A percentile compares a stretch with the other conserved stretches of the same genome.
Conservation (phyloP, 2,329 filamentous ascomycete species). For the Trichoderma lentiforme region DNA sequence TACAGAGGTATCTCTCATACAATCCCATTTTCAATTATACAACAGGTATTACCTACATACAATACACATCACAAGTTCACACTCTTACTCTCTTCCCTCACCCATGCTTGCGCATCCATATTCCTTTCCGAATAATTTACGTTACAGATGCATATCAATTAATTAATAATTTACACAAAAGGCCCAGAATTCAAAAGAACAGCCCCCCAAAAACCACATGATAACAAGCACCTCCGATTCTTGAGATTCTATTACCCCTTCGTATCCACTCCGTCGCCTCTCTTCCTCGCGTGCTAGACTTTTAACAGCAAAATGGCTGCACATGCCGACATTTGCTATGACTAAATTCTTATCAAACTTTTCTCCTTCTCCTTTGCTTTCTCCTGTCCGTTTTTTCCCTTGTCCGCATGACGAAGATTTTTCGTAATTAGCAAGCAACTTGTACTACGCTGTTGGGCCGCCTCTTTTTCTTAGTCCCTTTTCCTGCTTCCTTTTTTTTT, state of each 20-base stretch:
- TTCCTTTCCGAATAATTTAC: neutral
- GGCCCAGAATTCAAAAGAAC: neutral
- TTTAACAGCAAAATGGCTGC: conserved; percentile 1
- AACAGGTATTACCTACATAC: too few species aligned
- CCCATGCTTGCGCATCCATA: neutral
- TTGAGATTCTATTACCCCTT: conserved; percentile 20
- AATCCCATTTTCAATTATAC: neutral
- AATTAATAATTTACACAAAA: neutral
- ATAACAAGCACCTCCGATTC: neutral
- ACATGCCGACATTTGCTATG: conserved; percentile 10
- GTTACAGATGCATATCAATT: neutral
- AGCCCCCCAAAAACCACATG: neutral
- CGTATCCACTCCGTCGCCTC: conserved; percentile 31
- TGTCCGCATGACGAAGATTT: neutral
- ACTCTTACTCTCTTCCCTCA: neutral
- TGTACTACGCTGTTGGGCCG: neutral
- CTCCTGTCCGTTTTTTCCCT: neutral
- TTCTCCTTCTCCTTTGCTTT: neutral
- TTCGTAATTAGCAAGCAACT: neutral
- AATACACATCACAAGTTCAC: neutral
- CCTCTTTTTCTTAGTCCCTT: conserved; percentile 14
- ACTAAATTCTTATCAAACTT: conserved; percentile 18
- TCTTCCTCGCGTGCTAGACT: conserved; percentile 19
- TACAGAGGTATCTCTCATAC: neutral
- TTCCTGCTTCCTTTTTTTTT: conserved; percentile 16